phyloP scores from a whole-genome alignment of 2,329 filamentous ascomycete genomes.

The Penicillium sp. region DNA sequence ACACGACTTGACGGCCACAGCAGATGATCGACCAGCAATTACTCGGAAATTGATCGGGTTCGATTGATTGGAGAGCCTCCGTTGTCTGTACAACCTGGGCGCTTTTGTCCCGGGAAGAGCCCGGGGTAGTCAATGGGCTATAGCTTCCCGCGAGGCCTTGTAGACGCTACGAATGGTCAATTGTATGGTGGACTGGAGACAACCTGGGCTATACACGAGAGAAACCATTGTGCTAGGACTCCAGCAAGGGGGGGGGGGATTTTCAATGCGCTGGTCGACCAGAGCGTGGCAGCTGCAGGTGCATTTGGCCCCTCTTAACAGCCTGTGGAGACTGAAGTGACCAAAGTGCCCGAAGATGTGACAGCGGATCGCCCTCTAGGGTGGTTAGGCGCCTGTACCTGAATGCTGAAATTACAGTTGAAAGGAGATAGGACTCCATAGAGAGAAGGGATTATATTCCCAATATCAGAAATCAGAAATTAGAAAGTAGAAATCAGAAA shows the following conservation, averaged over 20 bases:
- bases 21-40: constrained; percentile 5
- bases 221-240: constrained; percentile 10
- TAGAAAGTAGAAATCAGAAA: not conserved
- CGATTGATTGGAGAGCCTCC: constrained; percentile 22
- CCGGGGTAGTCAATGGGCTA: constrained; percentile 17
- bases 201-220: constrained; percentile 3
- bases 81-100: constrained; percentile 20
- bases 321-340: constrained; percentile 28
- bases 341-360: constrained; percentile 33
- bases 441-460: not conserved
- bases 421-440: not conserved
- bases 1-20: not conserved
- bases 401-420: constrained; percentile 14
- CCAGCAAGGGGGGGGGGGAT: constrained; percentile 21
- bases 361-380: constrained; percentile 34
- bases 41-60: constrained; percentile 21
- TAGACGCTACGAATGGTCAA: constrained; percentile 12
- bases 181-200: constrained; percentile 14
- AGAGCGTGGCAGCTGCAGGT: constrained; percentile 39
- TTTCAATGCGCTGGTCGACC: constrained; percentile 30
- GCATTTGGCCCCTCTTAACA: constrained; percentile 1
- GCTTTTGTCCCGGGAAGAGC: constrained; percentile 16
- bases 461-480: no score
- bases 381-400: constrained; percentile 29
- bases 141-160: constrained; percentile 1